Base-by-base conservation (phyloP, 1,284 basidiomycete species). In the Cryptococcus sp. region DNA sequence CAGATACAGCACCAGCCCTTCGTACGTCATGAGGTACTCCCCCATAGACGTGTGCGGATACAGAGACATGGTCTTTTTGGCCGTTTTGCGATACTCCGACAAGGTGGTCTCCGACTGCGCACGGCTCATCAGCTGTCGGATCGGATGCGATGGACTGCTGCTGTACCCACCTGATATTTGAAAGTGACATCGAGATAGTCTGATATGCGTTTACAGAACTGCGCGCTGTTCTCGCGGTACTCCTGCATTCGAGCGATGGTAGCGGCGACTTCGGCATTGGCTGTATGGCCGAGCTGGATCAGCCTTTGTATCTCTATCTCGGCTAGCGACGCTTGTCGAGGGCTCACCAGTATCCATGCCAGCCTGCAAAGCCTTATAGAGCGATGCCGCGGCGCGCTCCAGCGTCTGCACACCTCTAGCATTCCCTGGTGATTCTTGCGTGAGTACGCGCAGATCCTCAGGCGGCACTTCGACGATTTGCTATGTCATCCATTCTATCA, bases 311-410 rank as follows among this genome's bases (percentile, higher is more conserved):
- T 35, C 39, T 8, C 39, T 13, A 4, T 35, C 39, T 8, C 39
- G n/a, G 31, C 40, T 22, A 17, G 27, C 27, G 25, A 3, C 6
- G 6, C 10, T 39, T 5, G 38, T 3, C 3, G 25, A 25, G 47
- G 27, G 70, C 76, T 58, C 61, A 89, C 89, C 89, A 70, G 86
- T 88, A 72, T 96, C 92, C 63, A 88, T 82, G n/a, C 91, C 89
- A 5, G 93, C 92, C 67, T 92, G 87, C 16, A 99, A 80, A 1
- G 94, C 94, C 75, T 96, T 96, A 82, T 99, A 99, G n/a, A 99
- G 81, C 54, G 90, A 87, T 0, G 89, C 85, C 0, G 89, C 89
- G 11, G 94, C 89, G 53, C 83, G 83, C 77, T 99, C 95, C 22
- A 97, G 82, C 19, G 83, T 83, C 59, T 86, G 82, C 54, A 97